A percentile compares a stretch with the other conserved stretches of the same genome.
phyloP scores from a whole-genome alignment of 805 yeast species.

The Ogataea degrootiae region DNA sequence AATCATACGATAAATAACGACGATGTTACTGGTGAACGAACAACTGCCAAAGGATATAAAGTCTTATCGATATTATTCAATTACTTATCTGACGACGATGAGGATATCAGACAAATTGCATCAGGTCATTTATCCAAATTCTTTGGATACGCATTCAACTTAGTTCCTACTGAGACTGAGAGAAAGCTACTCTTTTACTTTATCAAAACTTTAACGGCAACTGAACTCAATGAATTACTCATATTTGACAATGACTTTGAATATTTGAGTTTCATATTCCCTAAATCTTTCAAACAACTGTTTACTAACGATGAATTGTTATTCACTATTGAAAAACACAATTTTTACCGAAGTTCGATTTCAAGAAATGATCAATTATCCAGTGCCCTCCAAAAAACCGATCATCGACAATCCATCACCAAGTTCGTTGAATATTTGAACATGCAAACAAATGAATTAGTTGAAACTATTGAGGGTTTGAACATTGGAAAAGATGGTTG shows the following conservation, averaged over 20 bases:
- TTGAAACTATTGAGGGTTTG: slow-evolving; percentile 1
- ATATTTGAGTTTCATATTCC: slow-evolving; percentile 2
- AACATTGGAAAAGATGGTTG: slow-evolving; percentile 21
- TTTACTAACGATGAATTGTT: slow-evolving; percentile 31
- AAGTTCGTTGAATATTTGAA: background rate
- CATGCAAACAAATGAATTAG: background rate
- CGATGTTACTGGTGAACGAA: no score
- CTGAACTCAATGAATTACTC: background rate
- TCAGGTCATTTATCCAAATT: slow-evolving; percentile 35
- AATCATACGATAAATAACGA: no score
- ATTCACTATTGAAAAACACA: slow-evolving; percentile 64
- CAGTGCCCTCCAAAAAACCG: slow-evolving; percentile 6
- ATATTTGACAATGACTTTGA: slow-evolving; percentile 5
- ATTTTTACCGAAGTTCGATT: slow-evolving; percentile 55
- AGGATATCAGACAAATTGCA: slow-evolving; percentile 46
- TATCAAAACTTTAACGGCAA: background rate
- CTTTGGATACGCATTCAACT: slow-evolving; percentile 17
- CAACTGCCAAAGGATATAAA: background rate
- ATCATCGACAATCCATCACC: background rate
- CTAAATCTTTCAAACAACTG: slow-evolving; percentile 7
- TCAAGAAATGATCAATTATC: no score
- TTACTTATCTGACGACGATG: slow-evolving; percentile 63
- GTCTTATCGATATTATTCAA: slow-evolving; percentile 26
- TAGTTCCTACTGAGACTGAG: slow-evolving; percentile 33
- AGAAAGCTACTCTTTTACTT: slow-evolving; percentile 16